Evolutionary conservation across 2,329 filamentous ascomycete species (phyloP), one percentile per base, ranked within the genome.

Genomic region (Apiospora kogelbergensis): DNA sequence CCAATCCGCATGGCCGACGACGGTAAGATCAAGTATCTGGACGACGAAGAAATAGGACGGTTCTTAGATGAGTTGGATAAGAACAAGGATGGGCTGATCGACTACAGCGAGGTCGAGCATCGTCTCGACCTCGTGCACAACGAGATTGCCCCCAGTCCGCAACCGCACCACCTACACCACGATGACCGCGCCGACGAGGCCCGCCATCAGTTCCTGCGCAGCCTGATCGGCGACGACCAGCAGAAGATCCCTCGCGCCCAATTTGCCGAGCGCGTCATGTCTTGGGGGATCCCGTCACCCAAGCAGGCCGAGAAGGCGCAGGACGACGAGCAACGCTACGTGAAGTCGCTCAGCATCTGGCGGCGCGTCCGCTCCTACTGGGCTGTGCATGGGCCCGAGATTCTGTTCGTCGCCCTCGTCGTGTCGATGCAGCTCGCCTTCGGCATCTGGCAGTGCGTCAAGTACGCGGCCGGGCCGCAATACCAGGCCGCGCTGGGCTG

Each of bases 361-460:
- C 80, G 86, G 69, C 80, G 82, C 33, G 69, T 84, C 2, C 80
- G 85, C 26, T 84, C 86, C 0, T 87, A 85, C 73, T 88, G 86
- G 85, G 84, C 84, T 17, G 85, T 89, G 1, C 81, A 86, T 67
- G 86, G 86, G 0, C 85, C 85, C 0, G 82, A 85, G 69, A 80
- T 86, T 3, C 73, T 81, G 7, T 89, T 88, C 72, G 69, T 87
- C 9, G 79, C 75, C 0, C 74, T 88, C 1, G 85, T 89, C 1
- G 74, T 85, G 1, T 72, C 77, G 0, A 79, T 84, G 71, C 83
- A 85, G 74, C 73, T 87, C 20, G 85, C 81, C 0, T 85, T 88
- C 72, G 86, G 84, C 2, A 78, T 84, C 10, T 89, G 86, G 86
- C 86, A 89, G 72, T 77, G 85, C 13, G 80, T 87, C 74, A 87